phyloP scores from a whole-genome alignment of 768 basidiomycete genomes.

The Calocybe gangraenosa region DNA sequence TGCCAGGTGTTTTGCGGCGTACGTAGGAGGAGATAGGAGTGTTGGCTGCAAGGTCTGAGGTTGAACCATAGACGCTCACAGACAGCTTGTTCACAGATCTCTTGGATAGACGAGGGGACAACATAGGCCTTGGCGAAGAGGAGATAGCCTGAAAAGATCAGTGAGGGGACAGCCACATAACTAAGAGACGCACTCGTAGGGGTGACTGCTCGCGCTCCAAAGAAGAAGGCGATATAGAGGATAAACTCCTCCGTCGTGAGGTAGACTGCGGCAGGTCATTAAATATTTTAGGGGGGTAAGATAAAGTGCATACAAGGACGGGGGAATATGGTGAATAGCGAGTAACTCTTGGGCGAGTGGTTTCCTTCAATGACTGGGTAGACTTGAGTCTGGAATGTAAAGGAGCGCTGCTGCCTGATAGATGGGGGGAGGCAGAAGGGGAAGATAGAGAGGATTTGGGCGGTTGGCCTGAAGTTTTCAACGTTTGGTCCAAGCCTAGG shows the following conservation, averaged over 20 bases:
- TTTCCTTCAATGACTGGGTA: conserved; percentile 39
- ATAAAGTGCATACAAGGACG: conserved; percentile 27
- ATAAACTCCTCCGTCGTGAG: conserved; percentile 42
- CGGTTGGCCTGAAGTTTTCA: conserved; percentile 27
- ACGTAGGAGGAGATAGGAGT: conserved; percentile 80
- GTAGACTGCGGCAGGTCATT: conserved; percentile 26
- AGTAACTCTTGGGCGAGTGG: conserved; percentile 31
- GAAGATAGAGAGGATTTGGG: conserved; percentile 42
- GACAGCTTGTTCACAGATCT: conserved; percentile 42
- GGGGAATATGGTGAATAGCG: conserved; percentile 51
- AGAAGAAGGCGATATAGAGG: conserved; percentile 38
- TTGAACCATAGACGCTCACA: conserved; percentile 45
- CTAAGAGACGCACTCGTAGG: conserved; percentile 24
- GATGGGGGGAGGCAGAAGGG: conserved; percentile 35
- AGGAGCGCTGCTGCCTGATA: conserved; percentile 26
- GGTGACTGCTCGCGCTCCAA: conserved; percentile 35
- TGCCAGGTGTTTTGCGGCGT: conserved; percentile 73
- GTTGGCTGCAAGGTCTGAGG: conserved; percentile 51
- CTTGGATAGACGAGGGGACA: conserved; percentile 39
- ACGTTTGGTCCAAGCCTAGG: conserved; percentile 58
- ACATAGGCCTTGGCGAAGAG: conserved; percentile 32
- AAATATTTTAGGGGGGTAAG: conserved; percentile 5
- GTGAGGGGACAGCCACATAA: background rate
- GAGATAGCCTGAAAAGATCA: conserved; percentile 28
- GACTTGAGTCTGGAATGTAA: conserved; percentile 39